Evolutionary conservation across 192 early-diverging fungal species (phyloP).

Genomic region (Entophlyctis luteolus): DNA sequence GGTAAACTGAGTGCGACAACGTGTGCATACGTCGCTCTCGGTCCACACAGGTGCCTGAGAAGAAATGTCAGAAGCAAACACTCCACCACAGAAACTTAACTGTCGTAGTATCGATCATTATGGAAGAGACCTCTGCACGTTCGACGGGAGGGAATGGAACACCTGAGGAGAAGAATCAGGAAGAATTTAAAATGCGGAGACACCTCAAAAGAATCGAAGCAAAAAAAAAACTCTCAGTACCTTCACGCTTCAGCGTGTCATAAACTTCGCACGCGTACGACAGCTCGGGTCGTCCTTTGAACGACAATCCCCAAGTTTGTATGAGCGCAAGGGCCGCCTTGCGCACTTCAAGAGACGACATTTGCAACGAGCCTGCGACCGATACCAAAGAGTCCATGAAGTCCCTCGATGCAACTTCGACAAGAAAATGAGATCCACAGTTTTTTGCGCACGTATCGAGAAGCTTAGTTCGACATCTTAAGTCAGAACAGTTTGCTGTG

Average conservation of each 20-base stretch:
- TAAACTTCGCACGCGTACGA: conserved; percentile 78
- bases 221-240: conserved; percentile 19
- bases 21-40: conserved; percentile 87
- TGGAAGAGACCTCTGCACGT: conserved; percentile 48
- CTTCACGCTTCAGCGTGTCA: conserved; percentile 73
- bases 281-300: conserved; percentile 74
- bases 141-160: conserved; percentile 71
- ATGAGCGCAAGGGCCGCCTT: conserved; percentile 70
- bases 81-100: conserved; percentile 49
- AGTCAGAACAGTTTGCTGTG: neutral
- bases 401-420: conserved; percentile 80
- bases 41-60: conserved; percentile 91
- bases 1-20: conserved; percentile 90
- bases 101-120: conserved; percentile 80
- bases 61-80: neutral
- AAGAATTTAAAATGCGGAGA: neutral
- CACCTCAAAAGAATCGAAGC: neutral
- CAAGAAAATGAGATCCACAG: conserved; percentile 78
- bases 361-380: conserved; percentile 45
- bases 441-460: conserved; percentile 95
- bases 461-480: conserved; percentile 61
- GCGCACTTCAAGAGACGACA: conserved; percentile 70
- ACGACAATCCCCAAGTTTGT: conserved; percentile 86
- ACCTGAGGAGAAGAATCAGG: conserved; percentile 38
- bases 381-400: conserved; percentile 82